Evolutionary conservation across 352 stramenopile genomes (phyloP).

Genomic region (Phytopythium delawarense): DNA sequence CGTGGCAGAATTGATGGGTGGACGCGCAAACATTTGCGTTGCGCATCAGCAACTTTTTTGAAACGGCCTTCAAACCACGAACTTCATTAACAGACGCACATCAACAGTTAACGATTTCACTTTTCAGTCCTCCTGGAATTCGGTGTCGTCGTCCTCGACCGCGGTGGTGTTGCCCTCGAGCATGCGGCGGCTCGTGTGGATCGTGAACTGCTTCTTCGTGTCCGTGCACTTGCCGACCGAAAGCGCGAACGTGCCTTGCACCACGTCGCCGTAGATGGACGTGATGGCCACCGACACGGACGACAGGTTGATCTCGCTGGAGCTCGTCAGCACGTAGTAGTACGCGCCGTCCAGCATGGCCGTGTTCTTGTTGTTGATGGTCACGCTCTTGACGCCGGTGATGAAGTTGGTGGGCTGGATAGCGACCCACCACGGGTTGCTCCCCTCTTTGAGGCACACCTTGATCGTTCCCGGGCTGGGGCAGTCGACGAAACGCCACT

Average conservation of each 20-base stretch:
- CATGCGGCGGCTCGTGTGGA: not conserved
- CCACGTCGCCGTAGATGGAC: slow-evolving; percentile 21
- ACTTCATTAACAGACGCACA: too few relatives aligned
- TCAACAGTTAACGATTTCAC: too few relatives aligned
- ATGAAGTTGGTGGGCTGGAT: slow-evolving; percentile 36
- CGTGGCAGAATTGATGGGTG: too few relatives aligned
- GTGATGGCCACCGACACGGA: slow-evolving; percentile 25
- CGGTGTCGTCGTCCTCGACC: not conserved
- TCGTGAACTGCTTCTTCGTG: slow-evolving; percentile 26
- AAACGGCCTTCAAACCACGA: too few relatives aligned
- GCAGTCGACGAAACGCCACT: slow-evolving; percentile 43
- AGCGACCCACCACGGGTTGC: slow-evolving; percentile 30
- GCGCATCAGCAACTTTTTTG: too few relatives aligned
- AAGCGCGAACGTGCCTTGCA: slow-evolving; percentile 24
- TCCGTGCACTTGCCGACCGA: slow-evolving; percentile 25
- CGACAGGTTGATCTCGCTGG: slow-evolving; percentile 12
- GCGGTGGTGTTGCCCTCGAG: slow-evolving; percentile 1
- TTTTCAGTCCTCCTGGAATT: not conserved
- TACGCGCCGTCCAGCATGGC: slow-evolving; percentile 26
- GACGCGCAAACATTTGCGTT: too few relatives aligned
- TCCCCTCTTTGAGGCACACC: slow-evolving; percentile 36
- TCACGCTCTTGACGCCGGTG: slow-evolving; percentile 31
- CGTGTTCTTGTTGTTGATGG: slow-evolving; percentile 21
- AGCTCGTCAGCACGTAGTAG: slow-evolving; percentile 31
- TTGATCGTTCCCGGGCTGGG: slow-evolving; percentile 23